Conservation (phyloP, 129 eudicot species). For the Flaveria brownii region DNA sequence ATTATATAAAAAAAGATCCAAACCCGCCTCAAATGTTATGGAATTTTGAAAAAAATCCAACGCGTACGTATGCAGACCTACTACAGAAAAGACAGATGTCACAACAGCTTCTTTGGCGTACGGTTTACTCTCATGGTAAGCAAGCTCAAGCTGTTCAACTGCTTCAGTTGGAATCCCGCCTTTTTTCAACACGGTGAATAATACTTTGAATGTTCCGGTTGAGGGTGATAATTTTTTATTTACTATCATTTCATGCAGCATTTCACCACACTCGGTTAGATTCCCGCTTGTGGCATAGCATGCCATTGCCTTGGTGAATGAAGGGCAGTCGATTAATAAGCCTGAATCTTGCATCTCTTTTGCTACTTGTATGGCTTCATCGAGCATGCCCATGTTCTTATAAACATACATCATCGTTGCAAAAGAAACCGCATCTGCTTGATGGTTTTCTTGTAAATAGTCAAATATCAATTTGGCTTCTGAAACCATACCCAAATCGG, state of each 20-base stretch:
- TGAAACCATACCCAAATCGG: constrained; percentile 72
- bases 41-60: constrained; percentile 48
- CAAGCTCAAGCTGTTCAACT: constrained; percentile 58
- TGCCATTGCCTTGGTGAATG: constrained; percentile 79
- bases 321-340: constrained; percentile 48
- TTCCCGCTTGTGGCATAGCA: constrained; percentile 69
- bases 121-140: constrained; percentile 55
- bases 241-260: constrained; percentile 62
- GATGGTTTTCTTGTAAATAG: constrained; percentile 45
- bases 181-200: constrained; percentile 65
- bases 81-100: constrained; percentile 55
- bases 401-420: constrained; percentile 78
- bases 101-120: constrained; percentile 57
- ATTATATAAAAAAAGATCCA: constrained; percentile 56
- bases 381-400: constrained; percentile 79
- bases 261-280: constrained; percentile 60
- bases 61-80: constrained; percentile 57
- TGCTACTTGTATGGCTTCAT: constrained; percentile 68
- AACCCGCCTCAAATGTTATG: constrained; percentile 29
- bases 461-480: constrained; percentile 62
- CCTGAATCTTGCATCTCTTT: constrained; percentile 66
- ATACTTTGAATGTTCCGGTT: constrained; percentile 56
- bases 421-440: constrained; percentile 65
- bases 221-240: constrained; percentile 47
- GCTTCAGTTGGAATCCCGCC: constrained; percentile 61